Evolutionary conservation across 805 yeast genomes (phyloP).

Genomic region (Yueomyces sinensis): DNA sequence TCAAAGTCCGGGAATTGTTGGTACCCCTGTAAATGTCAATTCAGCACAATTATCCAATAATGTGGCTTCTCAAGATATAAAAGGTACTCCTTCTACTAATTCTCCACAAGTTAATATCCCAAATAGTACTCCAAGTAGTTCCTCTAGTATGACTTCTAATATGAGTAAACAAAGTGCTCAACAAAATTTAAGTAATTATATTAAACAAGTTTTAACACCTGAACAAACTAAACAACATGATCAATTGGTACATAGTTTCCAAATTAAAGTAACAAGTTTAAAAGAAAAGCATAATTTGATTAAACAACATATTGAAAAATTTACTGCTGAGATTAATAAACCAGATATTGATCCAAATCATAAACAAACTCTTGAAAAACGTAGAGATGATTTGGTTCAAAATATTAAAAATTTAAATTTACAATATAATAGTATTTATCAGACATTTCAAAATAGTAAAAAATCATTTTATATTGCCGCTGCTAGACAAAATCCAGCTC

Average conservation of each 20-base stretch:
- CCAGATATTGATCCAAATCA: constrained; percentile 8
- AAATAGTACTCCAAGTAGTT: not conserved
- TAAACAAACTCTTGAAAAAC: constrained; percentile 17
- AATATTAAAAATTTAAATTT: constrained; percentile 13
- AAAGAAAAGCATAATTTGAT: constrained; percentile 20
- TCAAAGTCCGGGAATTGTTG: not conserved
- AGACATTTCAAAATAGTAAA: constrained; percentile 17
- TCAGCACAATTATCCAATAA: not conserved
- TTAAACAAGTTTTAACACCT: constrained; percentile 19
- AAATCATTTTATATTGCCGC: constrained; percentile 22
- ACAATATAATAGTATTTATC: constrained; percentile 15
- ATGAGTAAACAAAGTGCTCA: not conserved
- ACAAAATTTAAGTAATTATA: constrained; percentile 10
- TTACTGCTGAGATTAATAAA: constrained; percentile 18
- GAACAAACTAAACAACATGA: constrained; percentile 21
- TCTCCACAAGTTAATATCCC: not conserved
- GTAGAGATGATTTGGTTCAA: constrained; percentile 13
- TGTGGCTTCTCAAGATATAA: not conserved
- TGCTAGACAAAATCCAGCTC: constrained; percentile 20
- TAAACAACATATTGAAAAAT: constrained; percentile 20
- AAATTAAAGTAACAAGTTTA: constrained; percentile 17
- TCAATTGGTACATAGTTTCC: constrained; percentile 16
- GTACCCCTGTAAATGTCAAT: not conserved
- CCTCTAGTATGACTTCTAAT: not conserved
- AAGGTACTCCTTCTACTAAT: not conserved